A percentile compares a stretch with the other conserved stretches of the same genome.
These are phyloP conservation scores for Opeltia flavorubescens DNA, from an alignment of 495 filamentous ascomycete genomes.

Conservation along the genomic window DNA sequence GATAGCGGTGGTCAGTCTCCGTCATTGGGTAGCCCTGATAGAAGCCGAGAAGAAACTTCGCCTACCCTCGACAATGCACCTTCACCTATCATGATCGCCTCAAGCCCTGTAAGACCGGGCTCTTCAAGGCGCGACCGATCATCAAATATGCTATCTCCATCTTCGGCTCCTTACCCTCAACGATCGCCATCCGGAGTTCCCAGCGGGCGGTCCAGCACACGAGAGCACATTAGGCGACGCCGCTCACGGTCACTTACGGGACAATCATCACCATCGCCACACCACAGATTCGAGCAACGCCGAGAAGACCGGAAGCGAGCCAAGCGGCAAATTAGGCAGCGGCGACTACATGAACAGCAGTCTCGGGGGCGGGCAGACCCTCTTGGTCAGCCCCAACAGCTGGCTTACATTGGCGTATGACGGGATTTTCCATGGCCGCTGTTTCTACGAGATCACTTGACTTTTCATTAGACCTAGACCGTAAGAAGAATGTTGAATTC, in stretches of 20 bases:
- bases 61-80: not conserved
- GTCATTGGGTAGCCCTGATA: no score
- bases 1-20: not conserved
- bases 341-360: not conserved
- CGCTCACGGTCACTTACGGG: no score
- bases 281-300: not conserved
- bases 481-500: no score
- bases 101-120: constrained; percentile 1
- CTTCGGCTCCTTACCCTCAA: no score
- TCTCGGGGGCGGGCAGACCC: not conserved
- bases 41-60: no score
- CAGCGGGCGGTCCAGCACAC: no score
- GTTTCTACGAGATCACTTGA: no score
- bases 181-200: no score
- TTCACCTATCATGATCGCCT: constrained; percentile 7
- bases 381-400: not conserved
- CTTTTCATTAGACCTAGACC: no score
- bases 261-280: not conserved
- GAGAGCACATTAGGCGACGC: no score
- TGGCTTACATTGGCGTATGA: not conserved
- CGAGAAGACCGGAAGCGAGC: not conserved
- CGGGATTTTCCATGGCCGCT: no score
- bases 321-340: not conserved
- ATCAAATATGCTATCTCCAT: no score
- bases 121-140: not conserved